phyloP scores from a whole-genome alignment of 805 yeast genomes.

The Candida ortonii region DNA sequence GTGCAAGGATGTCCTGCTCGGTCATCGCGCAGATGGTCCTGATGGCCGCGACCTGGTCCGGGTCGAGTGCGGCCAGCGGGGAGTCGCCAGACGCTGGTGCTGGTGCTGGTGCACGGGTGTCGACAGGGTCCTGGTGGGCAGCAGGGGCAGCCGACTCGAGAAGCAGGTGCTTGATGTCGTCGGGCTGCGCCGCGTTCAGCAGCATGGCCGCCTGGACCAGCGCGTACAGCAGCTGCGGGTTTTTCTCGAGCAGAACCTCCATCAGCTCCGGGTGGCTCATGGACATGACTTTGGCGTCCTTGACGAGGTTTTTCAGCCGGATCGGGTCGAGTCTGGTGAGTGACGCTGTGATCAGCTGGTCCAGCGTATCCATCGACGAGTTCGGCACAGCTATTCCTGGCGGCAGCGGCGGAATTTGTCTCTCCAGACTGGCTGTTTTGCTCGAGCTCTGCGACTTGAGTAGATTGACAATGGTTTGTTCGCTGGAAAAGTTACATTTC shows the following conservation, averaged over 20 bases:
- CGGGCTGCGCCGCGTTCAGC: slow-evolving; percentile 30
- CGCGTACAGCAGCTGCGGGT: slow-evolving; percentile 83
- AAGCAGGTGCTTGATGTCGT: slow-evolving; percentile 23
- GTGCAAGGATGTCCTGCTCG: slow-evolving; percentile 21
- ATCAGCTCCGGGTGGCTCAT: slow-evolving; percentile 55
- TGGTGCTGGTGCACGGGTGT: slow-evolving; percentile 3
- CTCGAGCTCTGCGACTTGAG: slow-evolving; percentile 16
- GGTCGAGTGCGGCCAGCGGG: slow-evolving; percentile 12
- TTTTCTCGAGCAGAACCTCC: slow-evolving; percentile 55
- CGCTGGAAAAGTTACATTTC: slow-evolving; percentile 72
- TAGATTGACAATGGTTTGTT: slow-evolving; percentile 33
- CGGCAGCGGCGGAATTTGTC: slow-evolving; percentile 50
- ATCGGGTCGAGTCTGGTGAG: slow-evolving; percentile 46
- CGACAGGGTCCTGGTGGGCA: background rate
- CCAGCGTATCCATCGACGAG: slow-evolving; percentile 32
- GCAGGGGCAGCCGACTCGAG: slow-evolving; percentile 7
- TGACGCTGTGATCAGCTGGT: slow-evolving; percentile 44
- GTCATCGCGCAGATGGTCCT: slow-evolving; percentile 23
- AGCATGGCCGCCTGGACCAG: slow-evolving; percentile 67
- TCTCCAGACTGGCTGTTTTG: slow-evolving; percentile 21
- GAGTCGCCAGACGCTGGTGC: slow-evolving; percentile 5
- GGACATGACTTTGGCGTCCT: slow-evolving; percentile 60
- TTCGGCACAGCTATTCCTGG: slow-evolving; percentile 44
- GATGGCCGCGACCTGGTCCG: slow-evolving; percentile 22
- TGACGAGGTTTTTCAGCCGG: slow-evolving; percentile 46